Base-by-base conservation (phyloP, 2,329 filamentous ascomycete species). In the Alternaria burnsii region DNA sequence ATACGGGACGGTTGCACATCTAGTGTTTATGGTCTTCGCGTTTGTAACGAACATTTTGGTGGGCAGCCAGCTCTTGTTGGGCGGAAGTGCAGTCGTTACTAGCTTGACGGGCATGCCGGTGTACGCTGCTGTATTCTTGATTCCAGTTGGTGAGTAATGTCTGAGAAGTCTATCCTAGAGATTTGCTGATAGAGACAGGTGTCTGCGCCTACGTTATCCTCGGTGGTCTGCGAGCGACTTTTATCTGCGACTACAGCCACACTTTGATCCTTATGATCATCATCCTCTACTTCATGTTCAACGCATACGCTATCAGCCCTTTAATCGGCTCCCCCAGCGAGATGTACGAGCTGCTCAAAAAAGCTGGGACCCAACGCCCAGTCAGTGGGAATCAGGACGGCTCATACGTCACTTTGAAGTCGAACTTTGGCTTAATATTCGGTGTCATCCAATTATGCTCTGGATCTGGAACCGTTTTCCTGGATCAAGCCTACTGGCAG, bases 401-500 rank as follows among this genome's bases (percentile, higher is more conserved):
- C 5, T 80, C 77, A 5, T 82, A 81, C 51, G 54, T 82, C 6
- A 78, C 79, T 0, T 59, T 81, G 12, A 78, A 78, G 51, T 81
- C 78, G 8, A 79, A 80, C 52, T 75, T 79, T 36, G 80, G 78
- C 0, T 69, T 82, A n/a, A 74, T 82, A 20, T 83, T 83, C 52
- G 80, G 78, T 12, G 75, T 82, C 26, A 80, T 82, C 36, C 79
- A 81, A 42, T 70, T 81, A 10, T 78, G 77, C 66, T 78, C 76
- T 34, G 70, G 71, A n/a, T 75, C 68, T 16, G 73, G 75, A 2
- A 74, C 73, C 0, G 79, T 81, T 1, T 82, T 81, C 55, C 70
- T 81, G 0, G 80, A 83, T 52, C 78, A 81, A 64, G 81, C 79
- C 3, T 83, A 82, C 66, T 83, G 79, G 80, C 81, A 83, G 62